Evolutionary conservation across 2,329 filamentous ascomycete species (phyloP).

Genomic region (Botryotinia narcissicola): DNA sequence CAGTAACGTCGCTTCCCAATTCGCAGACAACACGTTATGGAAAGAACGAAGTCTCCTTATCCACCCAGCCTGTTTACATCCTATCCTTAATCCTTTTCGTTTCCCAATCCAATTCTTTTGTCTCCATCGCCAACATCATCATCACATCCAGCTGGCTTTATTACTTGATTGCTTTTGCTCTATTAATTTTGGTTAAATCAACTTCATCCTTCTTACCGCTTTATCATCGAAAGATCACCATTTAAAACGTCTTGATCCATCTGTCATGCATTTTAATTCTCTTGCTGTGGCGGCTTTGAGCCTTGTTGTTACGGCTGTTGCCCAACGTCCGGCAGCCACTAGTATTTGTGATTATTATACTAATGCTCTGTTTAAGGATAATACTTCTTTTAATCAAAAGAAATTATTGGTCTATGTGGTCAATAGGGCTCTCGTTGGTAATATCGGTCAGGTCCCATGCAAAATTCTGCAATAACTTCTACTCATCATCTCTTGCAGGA

Average conservation of each 20-base stretch:
- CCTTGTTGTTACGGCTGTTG: slow-evolving; percentile 23
- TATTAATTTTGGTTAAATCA: not conserved
- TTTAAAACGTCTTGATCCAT: not conserved
- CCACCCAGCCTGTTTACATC: not conserved
- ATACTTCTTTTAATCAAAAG: slow-evolving; percentile 57
- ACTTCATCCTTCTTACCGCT: not conserved
- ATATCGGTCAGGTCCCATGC: slow-evolving; percentile 48
- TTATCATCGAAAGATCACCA: not conserved
- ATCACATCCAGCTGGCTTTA: not conserved
- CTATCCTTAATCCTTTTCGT: not conserved
- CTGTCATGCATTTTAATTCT: slow-evolving; percentile 31
- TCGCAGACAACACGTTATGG: not conserved
- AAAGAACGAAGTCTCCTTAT: not conserved
- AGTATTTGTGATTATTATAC: slow-evolving; percentile 65
- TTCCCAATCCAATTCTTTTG: not conserved
- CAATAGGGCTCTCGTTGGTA: slow-evolving; percentile 64
- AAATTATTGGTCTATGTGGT: slow-evolving; percentile 56
- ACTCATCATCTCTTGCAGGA: slow-evolving; percentile 40
- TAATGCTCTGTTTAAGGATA: slow-evolving; percentile 55
- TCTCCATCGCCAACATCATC: not conserved
- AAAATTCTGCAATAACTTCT: not conserved
- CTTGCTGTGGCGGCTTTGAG: slow-evolving; percentile 25
- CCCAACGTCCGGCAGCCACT: slow-evolving; percentile 48
- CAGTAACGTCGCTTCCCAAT: not conserved
- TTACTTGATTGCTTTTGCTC: not conserved